These are phyloP conservation scores for Quercus bicolor DNA, from an alignment of 306 rosid species.

Conservation along the genomic window DNA sequence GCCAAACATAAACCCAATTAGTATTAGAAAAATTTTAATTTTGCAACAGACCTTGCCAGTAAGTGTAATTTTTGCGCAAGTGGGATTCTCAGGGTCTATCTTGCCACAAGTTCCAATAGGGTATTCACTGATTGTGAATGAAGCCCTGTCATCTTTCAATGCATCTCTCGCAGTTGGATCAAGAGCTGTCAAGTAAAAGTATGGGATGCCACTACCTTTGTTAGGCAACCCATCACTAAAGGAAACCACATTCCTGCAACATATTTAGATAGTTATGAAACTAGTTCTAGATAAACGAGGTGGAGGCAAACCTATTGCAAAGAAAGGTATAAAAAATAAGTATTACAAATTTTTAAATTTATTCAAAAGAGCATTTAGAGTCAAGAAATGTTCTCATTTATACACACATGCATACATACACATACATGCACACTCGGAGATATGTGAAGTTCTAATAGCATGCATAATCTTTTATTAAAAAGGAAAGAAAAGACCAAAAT, in stretches of 20 bases:
- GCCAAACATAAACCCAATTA: neutral
- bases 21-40: neutral
- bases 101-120: conserved; percentile 86
- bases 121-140: conserved; percentile 75
- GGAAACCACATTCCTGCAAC: conserved; percentile 79
- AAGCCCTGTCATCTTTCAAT: conserved; percentile 60
- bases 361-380: neutral
- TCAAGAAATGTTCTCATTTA: neutral
- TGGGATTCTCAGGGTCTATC: conserved; percentile 79
- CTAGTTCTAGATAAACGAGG: too few species aligned
- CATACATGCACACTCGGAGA: too few species aligned
- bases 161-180: conserved; percentile 86
- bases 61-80: conserved; percentile 79
- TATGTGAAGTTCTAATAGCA: too few species aligned
- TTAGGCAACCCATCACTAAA: conserved; percentile 77
- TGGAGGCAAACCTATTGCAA: neutral
- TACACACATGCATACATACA: too few species aligned
- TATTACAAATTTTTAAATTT: neutral
- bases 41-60: conserved; percentile 67
- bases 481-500: too few species aligned
- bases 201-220: conserved; percentile 70
- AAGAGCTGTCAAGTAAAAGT: conserved; percentile 83
- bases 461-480: too few species aligned
- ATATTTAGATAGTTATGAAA: conserved; percentile 7
- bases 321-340: neutral